A percentile compares a stretch with the other conserved stretches of the same genome.
Evolutionary conservation across 1,139 yeast species (phyloP).

Genomic region (Debaryomyces sp.): DNA sequence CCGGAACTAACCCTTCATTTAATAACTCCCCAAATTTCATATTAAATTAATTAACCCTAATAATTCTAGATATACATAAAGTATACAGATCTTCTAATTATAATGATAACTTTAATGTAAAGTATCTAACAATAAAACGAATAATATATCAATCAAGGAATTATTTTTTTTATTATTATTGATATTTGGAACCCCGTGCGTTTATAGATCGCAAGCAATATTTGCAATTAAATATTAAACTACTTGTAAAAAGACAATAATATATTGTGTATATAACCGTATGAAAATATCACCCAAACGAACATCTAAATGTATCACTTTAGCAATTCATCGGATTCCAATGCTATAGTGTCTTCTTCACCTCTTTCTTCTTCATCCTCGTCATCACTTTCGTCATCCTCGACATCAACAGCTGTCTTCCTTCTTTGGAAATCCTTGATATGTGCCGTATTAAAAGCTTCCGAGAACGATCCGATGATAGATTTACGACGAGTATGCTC

Average conservation of each 20-base stretch:
- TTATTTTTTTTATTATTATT: too few relatives aligned
- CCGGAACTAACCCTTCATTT: conserved; percentile 70
- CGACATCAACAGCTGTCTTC: conserved; percentile 34
- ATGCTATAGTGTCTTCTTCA: not conserved
- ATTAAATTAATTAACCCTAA: conserved; percentile 55
- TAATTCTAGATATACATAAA: not conserved
- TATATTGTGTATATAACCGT: not conserved
- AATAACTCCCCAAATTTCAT: conserved; percentile 71
- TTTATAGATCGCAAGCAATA: too few relatives aligned
- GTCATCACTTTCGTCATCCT: conserved; percentile 44
- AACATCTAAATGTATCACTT: not conserved
- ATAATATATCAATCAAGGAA: too few relatives aligned
- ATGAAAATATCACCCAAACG: not conserved
- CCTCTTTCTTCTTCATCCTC: conserved; percentile 29
- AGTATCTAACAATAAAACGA: not conserved
- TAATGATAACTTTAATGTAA: not conserved
- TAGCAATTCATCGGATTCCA: not conserved
- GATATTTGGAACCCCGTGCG: too few relatives aligned
- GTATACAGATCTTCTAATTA: not conserved
- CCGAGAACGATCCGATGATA: conserved; percentile 51
- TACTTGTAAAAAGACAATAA: too few relatives aligned
- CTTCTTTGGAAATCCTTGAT: conserved; percentile 85
- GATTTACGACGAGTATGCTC: conserved; percentile 30
- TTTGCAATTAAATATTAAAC: too few relatives aligned
- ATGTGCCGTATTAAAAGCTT: conserved; percentile 75